Base-by-base conservation (phyloP, 805 yeast species). In the Cyberlindnera bimundalis region DNA sequence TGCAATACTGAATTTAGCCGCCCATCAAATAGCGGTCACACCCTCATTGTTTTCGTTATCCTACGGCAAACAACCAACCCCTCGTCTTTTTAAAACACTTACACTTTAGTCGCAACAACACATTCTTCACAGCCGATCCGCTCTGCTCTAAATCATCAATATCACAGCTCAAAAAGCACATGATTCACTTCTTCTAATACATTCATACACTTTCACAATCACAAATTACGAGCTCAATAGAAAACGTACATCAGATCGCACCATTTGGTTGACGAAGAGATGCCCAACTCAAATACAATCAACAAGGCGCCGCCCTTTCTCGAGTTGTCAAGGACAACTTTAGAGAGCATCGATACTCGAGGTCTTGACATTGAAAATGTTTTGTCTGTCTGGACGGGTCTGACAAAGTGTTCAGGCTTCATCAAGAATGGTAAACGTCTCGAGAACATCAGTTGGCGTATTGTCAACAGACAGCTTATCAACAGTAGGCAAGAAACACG, bases 361-460 rank as follows among this genome's bases (percentile, higher is more conserved):
- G 58, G 58, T 3, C 49, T 66, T 11, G 68, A 68, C 30, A 53
- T 69, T 28, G 70, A 67, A 39, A 65, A 64, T 36, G 65, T 68
- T 3, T 48, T 69, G 21, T 61, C 67, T 3, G 61, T 69, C 18
- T 68, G 73, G 70, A 65, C 71, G 9, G 69, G 71, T 2, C 42
- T 58, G 13, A 58, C 59, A 1, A 58, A 53, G 35, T 58, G 61
- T 29, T 58, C 62, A 8, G 53, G 49, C 14, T 56, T 52, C 42
- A 52, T 58, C 25, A 52, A 55, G 37, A 51, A 53, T 38, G 62
- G 62, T 11, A 56, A 54, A 41, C 42, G 62, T 18, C 37, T 58
- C 18, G 62, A 58, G 41, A 58, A 58, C 39, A 56, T 58, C 40
- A 56, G 61, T 45, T 58, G 62, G 62, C 52, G 62, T 41, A 58